phyloP scores from a whole-genome alignment of 257 asterid species.

The Solanum microdontum region DNA sequence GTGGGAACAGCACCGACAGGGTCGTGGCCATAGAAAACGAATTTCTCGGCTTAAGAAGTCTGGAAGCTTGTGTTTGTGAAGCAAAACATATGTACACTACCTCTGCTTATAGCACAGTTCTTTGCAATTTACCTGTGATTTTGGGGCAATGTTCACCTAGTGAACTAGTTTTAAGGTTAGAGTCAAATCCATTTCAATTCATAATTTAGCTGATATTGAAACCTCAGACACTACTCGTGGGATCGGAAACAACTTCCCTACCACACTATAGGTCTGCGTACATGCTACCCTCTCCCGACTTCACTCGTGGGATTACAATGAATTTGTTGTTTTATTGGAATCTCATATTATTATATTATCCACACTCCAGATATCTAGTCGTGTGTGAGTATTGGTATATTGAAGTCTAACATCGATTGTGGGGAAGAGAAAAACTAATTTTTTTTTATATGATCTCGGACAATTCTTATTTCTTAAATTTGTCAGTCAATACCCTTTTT shows the following conservation, averaged over 20 bases:
- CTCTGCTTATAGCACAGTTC: neutral
- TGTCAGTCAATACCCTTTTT: neutral
- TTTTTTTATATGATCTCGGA: neutral
- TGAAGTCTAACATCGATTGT: neutral
- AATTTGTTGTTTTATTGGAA: neutral
- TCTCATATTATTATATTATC: neutral
- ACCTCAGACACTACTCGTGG: neutral
- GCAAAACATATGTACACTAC: neutral
- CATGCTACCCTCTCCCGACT: neutral
- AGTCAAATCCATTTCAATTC: neutral
- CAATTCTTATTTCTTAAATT: neutral
- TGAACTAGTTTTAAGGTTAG: neutral
- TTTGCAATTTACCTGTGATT: neutral
- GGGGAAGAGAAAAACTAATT: neutral
- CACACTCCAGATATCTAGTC: neutral
- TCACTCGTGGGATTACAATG: neutral
- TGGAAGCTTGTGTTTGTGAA: conserved; percentile 2
- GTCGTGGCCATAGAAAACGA: conserved; percentile 75
- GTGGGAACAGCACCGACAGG: conserved; percentile 82
- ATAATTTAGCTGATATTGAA: neutral
- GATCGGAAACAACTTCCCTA: neutral
- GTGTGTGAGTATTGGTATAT: neutral
- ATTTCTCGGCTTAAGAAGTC: conserved; percentile 40
- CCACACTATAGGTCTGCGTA: neutral
- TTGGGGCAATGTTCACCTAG: neutral